Evolutionary conservation across 1,284 basidiomycete genomes (phyloP).

Genomic region (Ceratorhiza oryzae-sativae): DNA sequence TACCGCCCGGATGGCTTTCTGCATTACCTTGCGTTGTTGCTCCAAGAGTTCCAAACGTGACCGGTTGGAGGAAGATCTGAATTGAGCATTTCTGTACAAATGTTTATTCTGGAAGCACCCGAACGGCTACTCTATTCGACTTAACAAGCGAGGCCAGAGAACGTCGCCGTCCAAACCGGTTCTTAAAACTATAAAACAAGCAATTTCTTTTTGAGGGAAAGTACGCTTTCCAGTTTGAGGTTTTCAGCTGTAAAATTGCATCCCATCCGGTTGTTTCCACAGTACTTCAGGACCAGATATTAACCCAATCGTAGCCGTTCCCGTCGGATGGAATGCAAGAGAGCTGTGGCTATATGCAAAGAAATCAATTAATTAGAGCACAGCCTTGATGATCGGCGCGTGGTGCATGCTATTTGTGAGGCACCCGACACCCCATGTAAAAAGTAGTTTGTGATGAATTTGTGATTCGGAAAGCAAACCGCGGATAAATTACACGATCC

Average conservation of each 20-base stretch:
- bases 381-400: background rate
- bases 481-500: background rate
- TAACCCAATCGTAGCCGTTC: background rate
- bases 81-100: conserved; percentile 11
- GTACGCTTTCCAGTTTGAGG: background rate
- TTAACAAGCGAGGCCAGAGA: conserved; percentile 17
- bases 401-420: too few species aligned
- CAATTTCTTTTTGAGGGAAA: too few species aligned
- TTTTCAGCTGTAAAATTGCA: background rate
- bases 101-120: background rate
- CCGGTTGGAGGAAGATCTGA: background rate
- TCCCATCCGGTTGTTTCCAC: conserved; percentile 12
- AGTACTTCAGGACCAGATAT: too few species aligned
- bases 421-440: too few species aligned
- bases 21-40: conserved; percentile 19
- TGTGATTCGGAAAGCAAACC: background rate
- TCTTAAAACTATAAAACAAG: conserved; percentile 14
- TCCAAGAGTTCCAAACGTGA: conserved; percentile 20
- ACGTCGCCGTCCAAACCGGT: conserved; percentile 11
- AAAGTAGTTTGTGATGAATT: background rate
- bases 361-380: background rate
- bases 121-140: background rate
- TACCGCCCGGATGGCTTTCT: background rate
- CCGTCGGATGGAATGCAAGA: background rate
- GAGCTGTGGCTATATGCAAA: background rate